phyloP scores from a whole-genome alignment of 768 basidiomycete genomes.

The Pleurotus cornucopiae region DNA sequence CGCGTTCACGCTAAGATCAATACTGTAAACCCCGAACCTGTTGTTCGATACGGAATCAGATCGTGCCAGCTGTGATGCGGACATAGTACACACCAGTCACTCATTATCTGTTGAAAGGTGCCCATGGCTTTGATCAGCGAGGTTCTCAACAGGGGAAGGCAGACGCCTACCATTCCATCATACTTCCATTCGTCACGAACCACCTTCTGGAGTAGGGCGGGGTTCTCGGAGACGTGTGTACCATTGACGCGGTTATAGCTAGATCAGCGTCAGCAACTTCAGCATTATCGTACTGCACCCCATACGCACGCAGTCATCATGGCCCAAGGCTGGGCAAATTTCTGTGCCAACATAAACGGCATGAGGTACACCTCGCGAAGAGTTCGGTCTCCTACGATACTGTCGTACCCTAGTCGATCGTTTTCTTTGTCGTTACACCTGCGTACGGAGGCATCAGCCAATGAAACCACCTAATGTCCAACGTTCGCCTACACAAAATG shows the following conservation, averaged over 20 bases:
- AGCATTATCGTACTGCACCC: neutral
- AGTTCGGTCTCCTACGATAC: slow-evolving; percentile 60
- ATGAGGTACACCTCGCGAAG: slow-evolving; percentile 73
- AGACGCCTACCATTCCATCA: slow-evolving; percentile 44
- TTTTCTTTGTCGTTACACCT: slow-evolving; percentile 83
- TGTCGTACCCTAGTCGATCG: slow-evolving; percentile 66
- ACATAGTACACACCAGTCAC: slow-evolving; percentile 58
- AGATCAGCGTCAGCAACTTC: neutral
- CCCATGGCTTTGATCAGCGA: neutral
- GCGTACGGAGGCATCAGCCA: neutral
- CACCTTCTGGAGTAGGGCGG: slow-evolving; percentile 46
- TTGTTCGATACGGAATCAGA: neutral
- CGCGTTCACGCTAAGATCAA: slow-evolving; percentile 64
- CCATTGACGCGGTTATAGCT: slow-evolving; percentile 81
- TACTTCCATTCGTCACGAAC: slow-evolving; percentile 71
- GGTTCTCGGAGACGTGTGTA: slow-evolving; percentile 64
- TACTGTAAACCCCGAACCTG: slow-evolving; percentile 69
- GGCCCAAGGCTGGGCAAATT: slow-evolving; percentile 60
- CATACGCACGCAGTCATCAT: slow-evolving; percentile 66
- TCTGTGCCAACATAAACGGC: slow-evolving; percentile 74
- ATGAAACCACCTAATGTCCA: no score
- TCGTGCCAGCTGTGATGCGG: no score
- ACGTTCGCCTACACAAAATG: slow-evolving; percentile 61
- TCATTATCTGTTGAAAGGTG: slow-evolving; percentile 49
- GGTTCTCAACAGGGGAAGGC: neutral